Evolutionary conservation across 2,329 filamentous ascomycete species (phyloP).

Genomic region (Diaporthe citrichinensis): DNA sequence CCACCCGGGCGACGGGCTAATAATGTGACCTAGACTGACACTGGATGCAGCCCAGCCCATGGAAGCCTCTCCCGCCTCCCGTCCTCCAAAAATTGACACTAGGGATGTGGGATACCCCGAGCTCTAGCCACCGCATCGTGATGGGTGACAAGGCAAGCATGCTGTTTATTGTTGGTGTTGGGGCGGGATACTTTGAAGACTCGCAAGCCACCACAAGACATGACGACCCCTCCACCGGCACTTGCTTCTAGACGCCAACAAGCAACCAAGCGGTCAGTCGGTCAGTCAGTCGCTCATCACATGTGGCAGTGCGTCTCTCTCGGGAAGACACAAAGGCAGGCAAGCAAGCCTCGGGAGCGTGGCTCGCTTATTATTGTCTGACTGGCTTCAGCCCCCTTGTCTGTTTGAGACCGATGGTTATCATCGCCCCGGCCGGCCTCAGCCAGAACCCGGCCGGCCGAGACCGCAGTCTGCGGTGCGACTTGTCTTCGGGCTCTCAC

Average conservation of each 20-base stretch:
- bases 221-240: constrained; percentile 7
- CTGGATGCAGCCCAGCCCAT: not conserved
- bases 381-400: not conserved
- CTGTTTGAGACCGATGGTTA: not conserved
- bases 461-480: not conserved
- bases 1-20: not conserved
- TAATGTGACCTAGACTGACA: constrained; percentile 9
- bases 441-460: constrained; percentile 26
- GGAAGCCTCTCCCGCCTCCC: constrained; percentile 20
- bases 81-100: not conserved
- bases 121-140: not conserved
- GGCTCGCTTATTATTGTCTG: not conserved
- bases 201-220: constrained; percentile 7
- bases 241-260: constrained; percentile 6
- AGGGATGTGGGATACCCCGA: constrained; percentile 4
- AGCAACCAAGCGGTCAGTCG: not conserved
- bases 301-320: not conserved
- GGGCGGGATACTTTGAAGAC: not conserved
- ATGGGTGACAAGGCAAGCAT: not conserved
- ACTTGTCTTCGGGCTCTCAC: not conserved
- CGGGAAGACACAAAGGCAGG: not conserved
- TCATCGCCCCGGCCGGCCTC: constrained; percentile 11
- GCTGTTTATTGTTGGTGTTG: not conserved
- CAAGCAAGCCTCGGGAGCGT: not conserved
- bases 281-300: not conserved